Evolutionary conservation across 2,329 filamentous ascomycete species (phyloP).

Genomic region (Penicillium frequentans): DNA sequence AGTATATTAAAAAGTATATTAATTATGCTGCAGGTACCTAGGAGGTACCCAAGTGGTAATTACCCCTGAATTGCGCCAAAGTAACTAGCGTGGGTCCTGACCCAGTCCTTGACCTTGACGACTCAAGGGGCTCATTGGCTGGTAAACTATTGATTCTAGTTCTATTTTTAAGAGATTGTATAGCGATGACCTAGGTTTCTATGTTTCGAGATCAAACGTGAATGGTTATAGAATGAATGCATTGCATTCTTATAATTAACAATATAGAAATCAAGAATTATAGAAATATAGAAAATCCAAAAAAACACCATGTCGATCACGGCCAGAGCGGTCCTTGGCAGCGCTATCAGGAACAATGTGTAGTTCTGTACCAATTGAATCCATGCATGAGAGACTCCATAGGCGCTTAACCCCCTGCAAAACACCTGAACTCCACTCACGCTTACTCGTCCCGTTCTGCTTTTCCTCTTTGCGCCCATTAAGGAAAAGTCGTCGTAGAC

Average conservation of each 20-base stretch:
- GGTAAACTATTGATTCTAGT: conserved; percentile 6
- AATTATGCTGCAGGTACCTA: background rate
- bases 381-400: conserved; percentile 1
- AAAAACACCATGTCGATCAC: conserved; percentile 20
- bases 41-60: background rate
- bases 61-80: conserved; percentile 7
- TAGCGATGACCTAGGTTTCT: background rate
- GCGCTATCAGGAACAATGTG: conserved; percentile 4
- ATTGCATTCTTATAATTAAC: too few relatives aligned
- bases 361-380: background rate
- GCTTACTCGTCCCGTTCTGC: background rate
- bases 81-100: background rate
- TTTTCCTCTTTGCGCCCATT: conserved; percentile 5
- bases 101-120: background rate
- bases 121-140: conserved; percentile 7
- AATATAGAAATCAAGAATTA: too few relatives aligned
- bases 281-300: background rate
- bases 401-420: conserved; percentile 11
- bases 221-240: background rate
- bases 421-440: background rate
- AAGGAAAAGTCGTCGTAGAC: background rate
- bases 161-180: background rate
- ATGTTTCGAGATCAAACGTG: background rate
- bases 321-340: conserved; percentile 17
- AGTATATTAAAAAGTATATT: background rate